phyloP scores from a whole-genome alignment of 106 monocot genomes.

The Dioscorea zingiberensis region DNA sequence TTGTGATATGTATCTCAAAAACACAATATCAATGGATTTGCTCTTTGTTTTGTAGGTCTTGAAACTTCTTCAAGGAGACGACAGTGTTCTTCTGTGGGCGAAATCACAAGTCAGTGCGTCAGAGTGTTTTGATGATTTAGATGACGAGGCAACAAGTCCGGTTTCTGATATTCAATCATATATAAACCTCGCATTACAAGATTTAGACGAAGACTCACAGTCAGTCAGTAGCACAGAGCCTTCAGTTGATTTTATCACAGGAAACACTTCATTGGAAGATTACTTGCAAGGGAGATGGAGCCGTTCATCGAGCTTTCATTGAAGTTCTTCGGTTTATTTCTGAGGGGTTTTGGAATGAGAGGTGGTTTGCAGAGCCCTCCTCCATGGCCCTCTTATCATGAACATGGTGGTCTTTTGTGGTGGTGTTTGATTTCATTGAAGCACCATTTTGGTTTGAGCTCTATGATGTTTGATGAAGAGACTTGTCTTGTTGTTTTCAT shows the following conservation, averaged over 20 bases:
- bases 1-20: no score
- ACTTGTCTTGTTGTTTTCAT: no score
- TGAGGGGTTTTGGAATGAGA: conserved; percentile 22
- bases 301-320: conserved; percentile 67
- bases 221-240: conserved; percentile 50
- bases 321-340: conserved; percentile 6
- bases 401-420: not conserved
- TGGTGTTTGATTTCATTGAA: not conserved
- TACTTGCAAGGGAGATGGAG: conserved; percentile 65
- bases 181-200: conserved; percentile 78
- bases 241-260: conserved; percentile 28
- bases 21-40: no score
- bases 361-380: conserved; percentile 31
- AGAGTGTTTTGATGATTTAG: conserved; percentile 28
- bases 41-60: conserved; percentile 58
- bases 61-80: conserved; percentile 69
- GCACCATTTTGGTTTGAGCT: no score
- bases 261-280: conserved; percentile 61
- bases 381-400: conserved; percentile 2
- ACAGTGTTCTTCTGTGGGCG: conserved; percentile 49
- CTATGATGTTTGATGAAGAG: no score
- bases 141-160: conserved; percentile 20
- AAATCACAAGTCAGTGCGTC: conserved; percentile 29
- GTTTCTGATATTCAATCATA: conserved; percentile 60
- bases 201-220: conserved; percentile 46